A percentile compares a stretch with the other conserved stretches of the same genome.
Evolutionary conservation across 2,329 filamentous ascomycete genomes (phyloP).

Genomic region (Delphinella strobiligena): DNA sequence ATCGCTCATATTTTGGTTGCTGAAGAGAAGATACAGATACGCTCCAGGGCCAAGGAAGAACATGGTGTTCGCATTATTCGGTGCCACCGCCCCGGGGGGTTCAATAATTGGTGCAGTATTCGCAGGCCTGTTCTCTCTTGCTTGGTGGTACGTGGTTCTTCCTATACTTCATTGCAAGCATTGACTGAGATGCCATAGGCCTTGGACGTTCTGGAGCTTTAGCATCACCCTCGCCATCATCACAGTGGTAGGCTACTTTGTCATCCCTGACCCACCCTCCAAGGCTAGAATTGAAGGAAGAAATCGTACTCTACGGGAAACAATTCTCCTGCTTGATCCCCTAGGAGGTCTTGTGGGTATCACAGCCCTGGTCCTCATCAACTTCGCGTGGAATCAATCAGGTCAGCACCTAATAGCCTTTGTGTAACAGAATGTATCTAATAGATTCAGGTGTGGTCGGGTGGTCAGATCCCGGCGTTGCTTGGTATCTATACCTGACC

Average conservation of each 20-base stretch:
- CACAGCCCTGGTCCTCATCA: constrained; percentile 47
- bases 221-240: constrained; percentile 26
- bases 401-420: no score
- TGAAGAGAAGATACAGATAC: no score
- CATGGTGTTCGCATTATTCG: constrained; percentile 26
- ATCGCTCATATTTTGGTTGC: no score
- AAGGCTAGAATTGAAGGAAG: constrained; percentile 1
- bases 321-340: constrained; percentile 19
- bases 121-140: constrained; percentile 20
- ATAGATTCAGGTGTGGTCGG: constrained; percentile 44
- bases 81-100: constrained; percentile 23
- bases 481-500: constrained; percentile 36
- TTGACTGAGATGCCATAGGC: constrained; percentile 10
- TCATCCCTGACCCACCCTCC: constrained; percentile 25
- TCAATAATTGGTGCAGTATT: constrained; percentile 22
- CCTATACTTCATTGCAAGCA: neutral
- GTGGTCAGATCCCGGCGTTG: constrained; percentile 33
- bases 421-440: no score
- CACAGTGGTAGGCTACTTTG: constrained; percentile 23
- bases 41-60: constrained; percentile 12
- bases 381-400: constrained; percentile 53
- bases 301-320: constrained; percentile 11
- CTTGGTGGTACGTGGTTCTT: constrained; percentile 10
- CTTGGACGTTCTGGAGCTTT: constrained; percentile 31
- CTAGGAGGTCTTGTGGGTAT: constrained; percentile 39